These are phyloP conservation scores for Boletus rubescentipes DNA, from an alignment of 768 basidiomycete genomes.

Conservation along the genomic window DNA sequence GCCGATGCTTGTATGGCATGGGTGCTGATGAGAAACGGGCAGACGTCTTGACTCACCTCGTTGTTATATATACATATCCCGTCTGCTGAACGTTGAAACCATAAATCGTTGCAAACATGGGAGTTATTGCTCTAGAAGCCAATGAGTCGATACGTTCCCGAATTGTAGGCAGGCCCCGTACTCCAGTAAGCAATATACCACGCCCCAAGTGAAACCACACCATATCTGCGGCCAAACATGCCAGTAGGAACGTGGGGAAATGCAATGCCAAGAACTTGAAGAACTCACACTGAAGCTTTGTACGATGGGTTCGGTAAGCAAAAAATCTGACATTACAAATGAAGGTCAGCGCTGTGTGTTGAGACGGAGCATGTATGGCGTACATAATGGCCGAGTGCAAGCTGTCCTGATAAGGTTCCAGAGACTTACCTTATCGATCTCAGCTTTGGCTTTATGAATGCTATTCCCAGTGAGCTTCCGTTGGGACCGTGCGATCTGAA, in stretches of 20 bases:
- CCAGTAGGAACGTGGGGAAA: not conserved
- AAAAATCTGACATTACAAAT: constrained; percentile 16
- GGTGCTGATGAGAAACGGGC: not conserved
- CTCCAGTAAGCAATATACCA: constrained; percentile 66
- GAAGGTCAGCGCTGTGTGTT: not conserved
- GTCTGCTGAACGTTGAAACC: constrained; percentile 58
- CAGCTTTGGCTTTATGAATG: constrained; percentile 57
- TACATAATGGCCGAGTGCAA: constrained; percentile 68
- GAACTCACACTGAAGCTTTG: constrained; percentile 62
- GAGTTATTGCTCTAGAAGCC: constrained; percentile 47
- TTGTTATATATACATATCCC: constrained; percentile 56
- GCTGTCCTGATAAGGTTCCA: constrained; percentile 61
- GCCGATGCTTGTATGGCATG: constrained; percentile 45
- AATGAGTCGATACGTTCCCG: not conserved
- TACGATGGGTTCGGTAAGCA: constrained; percentile 62
- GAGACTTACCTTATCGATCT: constrained; percentile 58
- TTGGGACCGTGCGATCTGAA: constrained; percentile 57
- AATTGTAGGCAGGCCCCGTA: constrained; percentile 21
- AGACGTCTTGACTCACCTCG: constrained; percentile 40
- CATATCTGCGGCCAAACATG: constrained; percentile 44
- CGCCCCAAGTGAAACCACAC: constrained; percentile 73
- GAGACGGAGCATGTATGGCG: constrained; percentile 24
- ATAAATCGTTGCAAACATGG: constrained; percentile 56
- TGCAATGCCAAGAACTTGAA: not conserved
- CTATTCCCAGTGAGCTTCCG: constrained; percentile 65